phyloP scores from a whole-genome alignment of 1,284 basidiomycete genomes.

The Erythrobasidium hasegawianum region DNA sequence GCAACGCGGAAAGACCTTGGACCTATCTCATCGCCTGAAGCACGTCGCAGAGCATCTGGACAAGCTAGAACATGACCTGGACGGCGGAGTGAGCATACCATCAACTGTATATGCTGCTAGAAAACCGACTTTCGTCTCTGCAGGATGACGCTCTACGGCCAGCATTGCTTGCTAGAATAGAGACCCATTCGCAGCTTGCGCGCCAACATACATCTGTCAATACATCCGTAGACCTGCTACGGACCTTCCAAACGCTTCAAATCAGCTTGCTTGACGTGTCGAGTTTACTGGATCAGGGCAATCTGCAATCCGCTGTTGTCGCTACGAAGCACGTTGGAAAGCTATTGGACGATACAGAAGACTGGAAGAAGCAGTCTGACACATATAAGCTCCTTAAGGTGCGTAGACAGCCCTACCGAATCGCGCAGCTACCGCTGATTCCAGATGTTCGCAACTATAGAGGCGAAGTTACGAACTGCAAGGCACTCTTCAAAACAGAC shows the following conservation, averaged over 20 bases:
- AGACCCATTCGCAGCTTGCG: slow-evolving; percentile 5
- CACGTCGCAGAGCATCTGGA: slow-evolving; percentile 6
- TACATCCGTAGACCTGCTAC: slow-evolving; percentile 12
- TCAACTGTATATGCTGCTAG: not conserved
- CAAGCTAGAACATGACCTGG: not conserved
- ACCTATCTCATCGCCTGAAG: slow-evolving; percentile 12
- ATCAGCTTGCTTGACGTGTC: not conserved
- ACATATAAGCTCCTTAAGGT: slow-evolving; percentile 17
- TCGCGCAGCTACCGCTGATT: no score
- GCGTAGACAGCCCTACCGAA: not conserved
- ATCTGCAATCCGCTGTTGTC: slow-evolving; percentile 11
- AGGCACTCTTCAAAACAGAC: slow-evolving; percentile 6
- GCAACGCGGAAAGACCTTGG: slow-evolving; percentile 13
- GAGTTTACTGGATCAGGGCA: slow-evolving; percentile 3
- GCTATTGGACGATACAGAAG: slow-evolving; percentile 13
- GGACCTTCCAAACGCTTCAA: slow-evolving; percentile 13
- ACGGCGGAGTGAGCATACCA: slow-evolving; percentile 14
- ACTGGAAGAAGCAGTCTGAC: slow-evolving; percentile 19
- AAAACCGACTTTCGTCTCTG: not conserved
- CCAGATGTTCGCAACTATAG: no score
- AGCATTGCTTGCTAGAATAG: slow-evolving; percentile 5
- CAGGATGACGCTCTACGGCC: slow-evolving; percentile 17
- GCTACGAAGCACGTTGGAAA: slow-evolving; percentile 2
- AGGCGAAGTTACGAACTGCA: slow-evolving; percentile 9
- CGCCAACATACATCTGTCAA: slow-evolving; percentile 8